Evolutionary conservation across 2,329 filamentous ascomycete genomes (phyloP).

Genomic region (Curvularia verruculosa): DNA sequence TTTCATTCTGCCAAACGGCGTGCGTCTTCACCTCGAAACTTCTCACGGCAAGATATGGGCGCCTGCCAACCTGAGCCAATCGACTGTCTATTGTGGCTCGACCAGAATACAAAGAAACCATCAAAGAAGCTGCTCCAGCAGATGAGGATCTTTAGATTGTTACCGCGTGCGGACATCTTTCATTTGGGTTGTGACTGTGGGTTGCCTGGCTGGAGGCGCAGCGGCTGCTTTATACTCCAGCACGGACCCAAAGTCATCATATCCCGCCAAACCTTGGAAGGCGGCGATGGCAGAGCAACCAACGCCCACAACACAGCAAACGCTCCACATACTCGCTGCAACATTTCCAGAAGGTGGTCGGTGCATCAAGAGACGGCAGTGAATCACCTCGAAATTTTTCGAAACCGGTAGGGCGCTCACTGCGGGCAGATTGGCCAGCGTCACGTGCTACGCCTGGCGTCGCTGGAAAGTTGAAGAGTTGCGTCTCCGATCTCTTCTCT

Average conservation of each 20-base stretch:
- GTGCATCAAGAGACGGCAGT: constrained; percentile 12
- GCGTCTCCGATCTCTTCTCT: constrained; percentile 29
- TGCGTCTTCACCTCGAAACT: constrained; percentile 19
- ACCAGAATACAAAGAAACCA: constrained; percentile 14
- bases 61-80: constrained; percentile 20
- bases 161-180: constrained; percentile 4
- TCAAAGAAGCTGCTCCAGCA: constrained; percentile 8
- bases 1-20: constrained; percentile 3
- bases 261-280: constrained; percentile 36
- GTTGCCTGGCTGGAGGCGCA: constrained; percentile 18
- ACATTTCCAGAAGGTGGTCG: constrained; percentile 19
- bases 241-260: constrained; percentile 33
- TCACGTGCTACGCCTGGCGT: constrained; percentile 28
- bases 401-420: constrained; percentile 16
- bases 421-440: constrained; percentile 23
- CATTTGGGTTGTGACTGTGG: constrained; percentile 7
- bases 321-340: constrained; percentile 32
- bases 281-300: constrained; percentile 29
- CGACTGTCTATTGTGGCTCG: constrained; percentile 13
- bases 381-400: constrained; percentile 33
- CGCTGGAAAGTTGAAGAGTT: constrained; percentile 28
- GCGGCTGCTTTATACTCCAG: constrained; percentile 28
- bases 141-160: constrained; percentile 4
- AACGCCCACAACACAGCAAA: constrained; percentile 29
- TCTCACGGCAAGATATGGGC: constrained; percentile 19